phyloP scores from a whole-genome alignment of 2,329 filamentous ascomycete species.

The Neophaeococcomyces mojaviensis region DNA sequence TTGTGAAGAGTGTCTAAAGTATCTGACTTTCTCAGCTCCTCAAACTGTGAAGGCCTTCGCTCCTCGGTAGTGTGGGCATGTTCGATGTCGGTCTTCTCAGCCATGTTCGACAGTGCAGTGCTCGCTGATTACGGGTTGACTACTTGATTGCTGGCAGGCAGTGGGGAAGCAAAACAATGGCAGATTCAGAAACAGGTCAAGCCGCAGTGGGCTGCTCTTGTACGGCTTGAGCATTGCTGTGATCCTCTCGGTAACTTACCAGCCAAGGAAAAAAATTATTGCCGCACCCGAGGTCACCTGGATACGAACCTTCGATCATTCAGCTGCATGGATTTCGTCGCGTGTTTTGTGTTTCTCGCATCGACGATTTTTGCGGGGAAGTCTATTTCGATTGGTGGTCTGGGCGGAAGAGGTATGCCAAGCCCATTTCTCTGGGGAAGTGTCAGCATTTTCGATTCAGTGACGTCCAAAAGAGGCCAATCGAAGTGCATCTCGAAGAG shows the following conservation, averaged over 20 bases:
- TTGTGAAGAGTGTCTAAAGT: constrained; percentile 14
- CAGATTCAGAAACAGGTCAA: neutral
- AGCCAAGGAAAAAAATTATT: neutral
- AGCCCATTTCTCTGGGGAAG: neutral
- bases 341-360: no score
- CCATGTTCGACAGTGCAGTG: neutral
- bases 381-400: neutral
- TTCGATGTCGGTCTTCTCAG: neutral
- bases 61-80: neutral
- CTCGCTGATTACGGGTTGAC: neutral
- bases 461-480: no score
- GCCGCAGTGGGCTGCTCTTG: neutral
- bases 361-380: neutral
- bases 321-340: no score
- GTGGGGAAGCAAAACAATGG: no score
- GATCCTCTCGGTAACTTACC: neutral
- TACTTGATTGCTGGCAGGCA: no score
- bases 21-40: constrained; percentile 10
- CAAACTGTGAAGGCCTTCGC: neutral
- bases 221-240: no score
- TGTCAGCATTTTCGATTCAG: no score
- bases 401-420: neutral
- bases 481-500: no score
- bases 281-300: no score
- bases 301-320: no score